Evolutionary conservation across 148 eudicot genomes (phyloP), one percentile per base, ranked within the genome.

Genomic region (Rhododendron simsii): DNA sequence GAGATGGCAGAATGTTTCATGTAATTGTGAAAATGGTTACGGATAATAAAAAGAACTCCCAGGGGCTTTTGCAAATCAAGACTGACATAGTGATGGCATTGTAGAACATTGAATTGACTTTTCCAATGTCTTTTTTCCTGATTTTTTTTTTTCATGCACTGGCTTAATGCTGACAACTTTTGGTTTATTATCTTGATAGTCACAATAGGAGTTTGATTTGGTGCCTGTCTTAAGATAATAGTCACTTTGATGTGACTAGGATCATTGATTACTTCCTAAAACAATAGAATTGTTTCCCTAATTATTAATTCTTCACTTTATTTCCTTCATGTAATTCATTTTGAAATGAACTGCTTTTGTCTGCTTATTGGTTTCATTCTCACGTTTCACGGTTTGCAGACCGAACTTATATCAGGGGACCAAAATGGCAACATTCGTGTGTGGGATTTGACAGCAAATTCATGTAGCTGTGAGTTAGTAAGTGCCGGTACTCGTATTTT

Each of bases 381-480:
- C n/a, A n/a, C 51, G 16, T 8, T 86, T 53, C 33, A 33, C 10
- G 41, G 82, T 87, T 81, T 90, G 89, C 94, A 95, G 98, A 95
- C 91, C 18, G 98, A 95, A 89, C 90, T 95, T 81, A 95, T 95
- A 89, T 95, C 99, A 69, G 99, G 99, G 84, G 99, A 96, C 92
- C 99, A 96, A 89, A 95, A 96, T 89, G 99, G 99, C 81, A 96
- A 96, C 86, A 96, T 96, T 83, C 96, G 99, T 77, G 99, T 96
- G 48, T 96, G 99, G 99, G 99, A 96, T 89, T 90, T 96, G 91
- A 96, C 94, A 78, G 98, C 99, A 87, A 96, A 95, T 90, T 96
- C 99, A 39, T 96, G 99, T 88, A 96, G 99, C 91, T 96, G 98
- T 92, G 99, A 96, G 89, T 88, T 96, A 98, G 99, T 96, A 93